Conservation (phyloP, 2,329 filamentous ascomycete genomes). For the Orbilia quercus region DNA sequence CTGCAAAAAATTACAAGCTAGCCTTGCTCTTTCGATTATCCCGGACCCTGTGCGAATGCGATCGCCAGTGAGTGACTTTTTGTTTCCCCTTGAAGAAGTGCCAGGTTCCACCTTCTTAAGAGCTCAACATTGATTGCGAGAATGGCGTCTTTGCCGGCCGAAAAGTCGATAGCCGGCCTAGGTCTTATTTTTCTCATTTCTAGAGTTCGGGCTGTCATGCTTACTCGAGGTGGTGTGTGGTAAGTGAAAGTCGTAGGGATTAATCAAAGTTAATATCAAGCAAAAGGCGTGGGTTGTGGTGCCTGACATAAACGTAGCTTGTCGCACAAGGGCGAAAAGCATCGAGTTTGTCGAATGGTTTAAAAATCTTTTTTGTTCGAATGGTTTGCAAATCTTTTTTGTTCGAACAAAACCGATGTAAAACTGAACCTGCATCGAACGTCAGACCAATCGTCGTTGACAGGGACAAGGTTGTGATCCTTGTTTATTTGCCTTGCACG, state of each 20-base stretch:
- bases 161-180: slow-evolving; percentile 34
- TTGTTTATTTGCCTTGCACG: not conserved
- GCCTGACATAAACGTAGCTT: slow-evolving; percentile 30
- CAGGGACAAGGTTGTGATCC: slow-evolving; percentile 1
- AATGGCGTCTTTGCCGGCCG: slow-evolving; percentile 48
- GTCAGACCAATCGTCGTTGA: slow-evolving; percentile 11
- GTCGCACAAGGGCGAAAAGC: slow-evolving; percentile 29
- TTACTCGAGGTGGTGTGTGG: no score
- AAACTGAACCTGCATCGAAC: slow-evolving; percentile 16
- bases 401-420: slow-evolving; percentile 13
- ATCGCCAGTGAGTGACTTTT: slow-evolving; percentile 49
- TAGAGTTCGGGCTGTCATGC: slow-evolving; percentile 20
- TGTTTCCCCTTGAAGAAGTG: slow-evolving; percentile 7
- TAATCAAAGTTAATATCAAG: slow-evolving; percentile 20
- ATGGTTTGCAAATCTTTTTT: not conserved
- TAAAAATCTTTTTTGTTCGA: not conserved
- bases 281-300: slow-evolving; percentile 15
- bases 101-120: slow-evolving; percentile 29
- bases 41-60: slow-evolving; percentile 15
- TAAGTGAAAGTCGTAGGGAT: not conserved
- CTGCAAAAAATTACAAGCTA: not conserved
- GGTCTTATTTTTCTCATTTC: not conserved
- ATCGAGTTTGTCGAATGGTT: slow-evolving; percentile 9
- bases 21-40: slow-evolving; percentile 39
- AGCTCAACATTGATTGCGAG: slow-evolving; percentile 47